A percentile compares a stretch with the other conserved stretches of the same genome.
phyloP scores from a whole-genome alignment of 1,284 basidiomycete species.

The Fomitopsis pinicola region DNA sequence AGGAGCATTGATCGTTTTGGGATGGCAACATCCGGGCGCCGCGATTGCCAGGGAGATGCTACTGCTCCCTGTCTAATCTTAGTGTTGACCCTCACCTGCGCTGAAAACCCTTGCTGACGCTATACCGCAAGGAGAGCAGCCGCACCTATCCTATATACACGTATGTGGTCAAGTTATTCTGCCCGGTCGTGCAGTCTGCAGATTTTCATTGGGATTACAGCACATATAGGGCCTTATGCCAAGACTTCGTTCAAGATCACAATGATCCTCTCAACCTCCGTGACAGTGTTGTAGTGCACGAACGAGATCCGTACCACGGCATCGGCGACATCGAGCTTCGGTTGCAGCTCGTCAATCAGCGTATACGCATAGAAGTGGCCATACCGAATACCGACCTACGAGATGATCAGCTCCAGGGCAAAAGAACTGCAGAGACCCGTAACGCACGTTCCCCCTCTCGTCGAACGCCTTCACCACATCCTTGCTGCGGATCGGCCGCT shows the following conservation, averaged over 20 bases:
- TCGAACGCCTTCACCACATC: constrained; percentile 66
- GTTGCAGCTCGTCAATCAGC: constrained; percentile 48
- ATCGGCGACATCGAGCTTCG: constrained; percentile 55
- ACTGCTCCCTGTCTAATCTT: too few species aligned
- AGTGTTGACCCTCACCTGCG: too few species aligned
- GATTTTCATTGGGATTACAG: too few species aligned
- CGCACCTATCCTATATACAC: too few species aligned
- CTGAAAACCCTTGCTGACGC: too few species aligned
- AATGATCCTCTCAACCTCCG: constrained; percentile 61
- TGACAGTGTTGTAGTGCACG: constrained; percentile 78
- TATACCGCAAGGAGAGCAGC: too few species aligned
- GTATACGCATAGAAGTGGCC: constrained; percentile 80
- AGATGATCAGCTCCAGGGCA: background rate
- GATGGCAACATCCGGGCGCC: too few species aligned
- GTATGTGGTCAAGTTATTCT: too few species aligned
- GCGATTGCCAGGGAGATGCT: too few species aligned
- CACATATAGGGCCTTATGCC: constrained; percentile 4
- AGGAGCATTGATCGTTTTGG: too few species aligned
- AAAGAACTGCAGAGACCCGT: background rate
- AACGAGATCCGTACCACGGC: constrained; percentile 73
- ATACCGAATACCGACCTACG: constrained; percentile 69
- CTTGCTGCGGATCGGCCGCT: constrained; percentile 48
- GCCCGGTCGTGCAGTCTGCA: too few species aligned
- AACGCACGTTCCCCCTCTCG: constrained; percentile 52
- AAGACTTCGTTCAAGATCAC: constrained; percentile 46